Evolutionary conservation across 2,329 filamentous ascomycete genomes (phyloP), one percentile per base, ranked within the genome.

Genomic region (Aspergillaceae sp.): DNA sequence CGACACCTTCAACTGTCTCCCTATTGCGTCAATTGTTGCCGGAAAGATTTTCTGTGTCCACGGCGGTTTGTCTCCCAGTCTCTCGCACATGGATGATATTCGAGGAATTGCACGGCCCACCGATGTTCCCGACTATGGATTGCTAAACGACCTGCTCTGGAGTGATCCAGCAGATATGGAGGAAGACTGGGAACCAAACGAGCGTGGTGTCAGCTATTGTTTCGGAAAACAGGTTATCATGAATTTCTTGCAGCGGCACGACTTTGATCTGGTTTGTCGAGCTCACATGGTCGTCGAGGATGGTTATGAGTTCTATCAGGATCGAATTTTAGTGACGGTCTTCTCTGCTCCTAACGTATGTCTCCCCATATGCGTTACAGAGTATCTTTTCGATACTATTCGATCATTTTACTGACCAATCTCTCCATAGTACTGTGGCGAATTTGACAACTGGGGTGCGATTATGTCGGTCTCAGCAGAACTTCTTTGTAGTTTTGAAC

Each of bases 271-370:
- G 43, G 91, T 98, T 44, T 98, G 92, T 65, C 84, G 92, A 55
- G 92, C 92, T 42, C 92, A 98, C 71, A 97, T 97, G 92, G 92
- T 98, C 44, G 92, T 98, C 26, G 92, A 98, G 67, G 92, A 98
- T 64, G 92, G 92, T 7, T 98, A 98, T 68, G 92, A 98, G 62
- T 98, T 98, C 68, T 98, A 97, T 68, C 94, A 87, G 51, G 92
- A 98, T 65, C 79, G 92, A 48, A 86, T 96, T 40, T 69, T 98
- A 49, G 92, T 98, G 40, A 98, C 92, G 2, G 91, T 98, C 1
- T 98, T 98, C 66, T 96, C 89, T 52, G 92, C 92, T 42, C 92
- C 92, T 28, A 98, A 98, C 62, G 89, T 94, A 74, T 78, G 87
- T 78, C 53, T 30, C 34, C 19, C 19, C 19, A 19, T 19, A 19